phyloP scores from a whole-genome alignment of 768 basidiomycete species.

The Suillus plorans region DNA sequence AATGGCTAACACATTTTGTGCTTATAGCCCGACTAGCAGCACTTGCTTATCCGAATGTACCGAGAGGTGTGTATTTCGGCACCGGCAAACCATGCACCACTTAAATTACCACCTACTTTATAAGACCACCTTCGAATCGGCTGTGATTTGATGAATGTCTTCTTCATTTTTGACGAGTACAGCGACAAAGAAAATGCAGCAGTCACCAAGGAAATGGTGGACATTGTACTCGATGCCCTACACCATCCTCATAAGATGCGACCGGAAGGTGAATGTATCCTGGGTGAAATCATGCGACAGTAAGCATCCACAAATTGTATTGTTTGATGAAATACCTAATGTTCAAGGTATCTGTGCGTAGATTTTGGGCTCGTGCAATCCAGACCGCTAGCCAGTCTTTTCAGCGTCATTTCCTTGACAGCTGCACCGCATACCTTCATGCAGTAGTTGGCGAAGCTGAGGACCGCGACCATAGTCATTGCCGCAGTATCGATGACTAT shows the following conservation, averaged over 20 bases:
- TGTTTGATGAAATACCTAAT: neutral
- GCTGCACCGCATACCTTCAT: slow-evolving; percentile 1
- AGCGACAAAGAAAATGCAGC: slow-evolving; percentile 21
- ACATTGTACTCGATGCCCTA: slow-evolving; percentile 12
- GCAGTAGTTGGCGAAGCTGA: slow-evolving; percentile 4
- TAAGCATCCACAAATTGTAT: neutral
- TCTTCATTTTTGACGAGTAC: slow-evolving; percentile 33
- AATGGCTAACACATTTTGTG: neutral
- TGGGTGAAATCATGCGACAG: slow-evolving; percentile 13
- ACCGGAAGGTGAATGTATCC: slow-evolving; percentile 9
- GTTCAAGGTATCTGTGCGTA: neutral
- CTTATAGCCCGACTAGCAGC: slow-evolving; percentile 7
- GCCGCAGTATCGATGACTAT: slow-evolving; percentile 30
- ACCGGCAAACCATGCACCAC: neutral
- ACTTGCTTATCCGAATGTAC: slow-evolving; percentile 3
- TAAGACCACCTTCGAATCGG: slow-evolving; percentile 22
- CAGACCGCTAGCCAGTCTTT: neutral
- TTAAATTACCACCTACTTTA: neutral
- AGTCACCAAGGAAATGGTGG: slow-evolving; percentile 3
- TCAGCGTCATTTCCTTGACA: slow-evolving; percentile 9
- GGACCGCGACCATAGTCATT: slow-evolving; percentile 7
- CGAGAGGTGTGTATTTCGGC: neutral
- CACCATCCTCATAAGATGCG: slow-evolving; percentile 7
- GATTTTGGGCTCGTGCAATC: slow-evolving; percentile 10
- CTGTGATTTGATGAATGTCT: slow-evolving; percentile 34